Evolutionary conservation across 306 rosid species (phyloP).

Genomic region (Pyrus betulifolia): DNA sequence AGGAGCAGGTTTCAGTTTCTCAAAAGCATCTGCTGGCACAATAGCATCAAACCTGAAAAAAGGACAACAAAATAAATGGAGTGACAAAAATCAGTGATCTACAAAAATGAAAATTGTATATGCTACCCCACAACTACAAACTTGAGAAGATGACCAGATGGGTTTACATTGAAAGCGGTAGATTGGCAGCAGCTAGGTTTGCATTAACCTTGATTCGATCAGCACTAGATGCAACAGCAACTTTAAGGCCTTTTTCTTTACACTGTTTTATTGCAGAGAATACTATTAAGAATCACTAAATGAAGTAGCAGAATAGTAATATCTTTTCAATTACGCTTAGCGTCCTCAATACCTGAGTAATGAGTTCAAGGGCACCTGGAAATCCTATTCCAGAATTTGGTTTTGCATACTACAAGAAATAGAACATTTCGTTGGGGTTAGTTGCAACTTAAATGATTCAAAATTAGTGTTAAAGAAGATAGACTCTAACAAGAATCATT

Average conservation of each 20-base stretch:
- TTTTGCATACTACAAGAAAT: conserved; percentile 73
- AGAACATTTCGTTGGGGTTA: conserved; percentile 9
- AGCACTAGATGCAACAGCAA: conserved; percentile 98
- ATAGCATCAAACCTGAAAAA: conserved; percentile 88
- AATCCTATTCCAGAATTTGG: conserved; percentile 93
- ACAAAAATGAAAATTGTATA: neutral
- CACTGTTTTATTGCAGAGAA: conserved; percentile 44
- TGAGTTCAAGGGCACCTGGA: conserved; percentile 91
- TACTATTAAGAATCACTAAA: conserved; percentile 16
- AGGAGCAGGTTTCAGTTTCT: conserved; percentile 96
- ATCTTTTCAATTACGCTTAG: conserved; percentile 1
- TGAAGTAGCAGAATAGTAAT: conserved; percentile 19
- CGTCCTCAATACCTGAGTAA: conserved; percentile 55
- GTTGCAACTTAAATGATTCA: neutral
- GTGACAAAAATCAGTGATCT: neutral
- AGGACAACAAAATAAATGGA: conserved; percentile 10
- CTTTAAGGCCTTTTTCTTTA: conserved; percentile 86
- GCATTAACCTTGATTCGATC: conserved; percentile 97
- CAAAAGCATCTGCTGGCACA: conserved; percentile 96
- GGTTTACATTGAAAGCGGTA: conserved; percentile 79
- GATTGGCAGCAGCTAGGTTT: conserved; percentile 83
- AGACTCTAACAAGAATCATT: neutral
- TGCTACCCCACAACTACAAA: neutral
- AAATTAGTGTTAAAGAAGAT: neutral
- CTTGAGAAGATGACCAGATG: conserved; percentile 3